phyloP scores from a whole-genome alignment of 106 monocot species.

The Chionographis japonica region DNA sequence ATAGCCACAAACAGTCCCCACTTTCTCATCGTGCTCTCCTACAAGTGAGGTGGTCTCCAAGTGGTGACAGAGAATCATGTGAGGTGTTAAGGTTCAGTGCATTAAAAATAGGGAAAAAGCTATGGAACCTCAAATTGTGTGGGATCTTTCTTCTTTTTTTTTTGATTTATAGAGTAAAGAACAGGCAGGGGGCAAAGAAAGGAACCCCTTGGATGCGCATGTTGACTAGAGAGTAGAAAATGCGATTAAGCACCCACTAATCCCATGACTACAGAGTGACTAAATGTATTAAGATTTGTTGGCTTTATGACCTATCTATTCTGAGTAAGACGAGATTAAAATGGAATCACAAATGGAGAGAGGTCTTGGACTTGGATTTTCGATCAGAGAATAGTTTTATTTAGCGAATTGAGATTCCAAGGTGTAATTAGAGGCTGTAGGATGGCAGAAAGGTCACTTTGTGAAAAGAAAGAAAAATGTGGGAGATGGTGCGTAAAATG shows the following conservation, averaged over 20 bases:
- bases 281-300: not conserved
- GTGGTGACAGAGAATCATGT: slow-evolving; percentile 41
- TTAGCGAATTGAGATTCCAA: too few species aligned
- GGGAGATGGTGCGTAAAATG: too few species aligned
- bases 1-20: slow-evolving; percentile 3
- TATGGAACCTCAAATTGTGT: slow-evolving; percentile 3
- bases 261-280: not conserved
- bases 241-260: slow-evolving; percentile 5
- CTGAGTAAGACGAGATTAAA: not conserved
- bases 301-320: not conserved
- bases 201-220: slow-evolving; percentile 24
- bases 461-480: too few species aligned
- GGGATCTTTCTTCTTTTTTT: not conserved
- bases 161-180: slow-evolving; percentile 1
- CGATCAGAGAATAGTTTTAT: not conserved
- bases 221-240: slow-evolving; percentile 25
- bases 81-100: slow-evolving; percentile 24
- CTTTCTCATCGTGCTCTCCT: slow-evolving; percentile 16
- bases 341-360: not conserved
- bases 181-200: slow-evolving; percentile 14
- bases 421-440: too few species aligned
- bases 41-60: not conserved
- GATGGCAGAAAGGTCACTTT: too few species aligned
- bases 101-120: not conserved
- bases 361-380: not conserved